Evolutionary conservation across 2,329 filamentous ascomycete genomes (phyloP).

Genomic region (Madurella fahalii): DNA sequence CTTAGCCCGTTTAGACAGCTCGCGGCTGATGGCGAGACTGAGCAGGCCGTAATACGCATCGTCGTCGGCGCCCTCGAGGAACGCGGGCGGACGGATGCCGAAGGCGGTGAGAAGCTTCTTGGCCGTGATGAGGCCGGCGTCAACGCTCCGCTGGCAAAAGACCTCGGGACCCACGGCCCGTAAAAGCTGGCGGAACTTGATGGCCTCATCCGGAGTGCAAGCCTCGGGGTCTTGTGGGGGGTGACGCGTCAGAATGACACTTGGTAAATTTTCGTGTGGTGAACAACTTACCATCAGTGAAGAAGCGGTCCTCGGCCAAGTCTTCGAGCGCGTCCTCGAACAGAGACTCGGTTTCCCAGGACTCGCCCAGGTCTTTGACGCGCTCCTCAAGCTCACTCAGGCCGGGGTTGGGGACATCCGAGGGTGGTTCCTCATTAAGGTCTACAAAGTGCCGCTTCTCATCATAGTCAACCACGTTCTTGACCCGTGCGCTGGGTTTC

Average conservation of each 20-base stretch:
- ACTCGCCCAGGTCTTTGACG: slow-evolving; percentile 49
- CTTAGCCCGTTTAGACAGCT: slow-evolving; percentile 78
- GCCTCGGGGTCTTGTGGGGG: slow-evolving; percentile 44
- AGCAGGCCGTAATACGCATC: slow-evolving; percentile 72
- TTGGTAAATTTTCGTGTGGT: slow-evolving; percentile 12
- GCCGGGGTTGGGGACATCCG: slow-evolving; percentile 1
- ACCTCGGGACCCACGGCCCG: slow-evolving; percentile 71
- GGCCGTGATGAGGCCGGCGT: slow-evolving; percentile 64
- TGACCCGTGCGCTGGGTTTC: slow-evolving; percentile 24
- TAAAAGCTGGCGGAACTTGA: slow-evolving; percentile 64
- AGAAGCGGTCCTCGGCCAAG: slow-evolving; percentile 48
- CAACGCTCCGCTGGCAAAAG: slow-evolving; percentile 71
- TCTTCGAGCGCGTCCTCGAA: slow-evolving; percentile 61
- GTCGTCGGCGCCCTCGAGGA: slow-evolving; percentile 69
- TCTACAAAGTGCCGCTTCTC: slow-evolving; percentile 25
- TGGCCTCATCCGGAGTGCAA: slow-evolving; percentile 66
- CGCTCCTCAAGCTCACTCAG: slow-evolving; percentile 47
- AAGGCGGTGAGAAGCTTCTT: slow-evolving; percentile 86
- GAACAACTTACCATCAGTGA: slow-evolving; percentile 40
- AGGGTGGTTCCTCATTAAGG: slow-evolving; percentile 28
- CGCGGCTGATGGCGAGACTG: slow-evolving; percentile 71
- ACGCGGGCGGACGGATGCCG: slow-evolving; percentile 67
- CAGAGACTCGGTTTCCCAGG: slow-evolving; percentile 62
- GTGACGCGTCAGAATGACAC: slow-evolving; percentile 12
- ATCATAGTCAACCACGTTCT: slow-evolving; percentile 34